These are phyloP conservation scores for Vitis amurensis DNA, from an alignment of 164 flowering plant species.

Conservation along the genomic window DNA sequence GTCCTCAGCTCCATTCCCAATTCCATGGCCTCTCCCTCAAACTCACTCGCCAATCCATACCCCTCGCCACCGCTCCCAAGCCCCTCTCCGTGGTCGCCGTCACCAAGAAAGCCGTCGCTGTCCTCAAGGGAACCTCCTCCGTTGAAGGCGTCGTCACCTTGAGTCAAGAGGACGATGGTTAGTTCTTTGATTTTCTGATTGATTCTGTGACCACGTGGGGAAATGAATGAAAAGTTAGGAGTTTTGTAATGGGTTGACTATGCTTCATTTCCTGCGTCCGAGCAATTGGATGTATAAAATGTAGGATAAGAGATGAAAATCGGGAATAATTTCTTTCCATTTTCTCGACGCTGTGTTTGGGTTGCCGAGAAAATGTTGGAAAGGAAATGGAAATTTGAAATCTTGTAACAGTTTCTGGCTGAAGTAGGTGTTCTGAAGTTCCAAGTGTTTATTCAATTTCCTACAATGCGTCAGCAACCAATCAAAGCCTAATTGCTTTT, in stretches of 20 bases:
- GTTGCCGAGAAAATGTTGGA: background rate
- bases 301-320: background rate
- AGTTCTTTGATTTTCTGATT: conserved; percentile 4
- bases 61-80: conserved; percentile 18
- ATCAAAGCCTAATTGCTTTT: background rate
- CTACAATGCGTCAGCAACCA: no score
- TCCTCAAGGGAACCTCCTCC: conserved; percentile 67
- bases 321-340: background rate
- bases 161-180: conserved; percentile 74
- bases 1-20: conserved; percentile 29
- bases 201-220: background rate
- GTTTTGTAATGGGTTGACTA: no score
- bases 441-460: no score
- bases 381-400: background rate
- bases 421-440: no score
- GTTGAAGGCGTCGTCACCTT: conserved; percentile 88
- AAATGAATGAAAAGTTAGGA: no score
- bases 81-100: conserved; percentile 47
- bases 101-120: conserved; percentile 83
- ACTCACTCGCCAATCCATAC: conserved; percentile 23
- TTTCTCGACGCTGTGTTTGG: background rate
- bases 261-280: background rate
- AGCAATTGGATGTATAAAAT: background rate
- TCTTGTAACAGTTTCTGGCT: background rate
- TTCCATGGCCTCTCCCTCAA: conserved; percentile 46